phyloP scores from a whole-genome alignment of 768 basidiomycete genomes.

The Rhizopogon roseolus region DNA sequence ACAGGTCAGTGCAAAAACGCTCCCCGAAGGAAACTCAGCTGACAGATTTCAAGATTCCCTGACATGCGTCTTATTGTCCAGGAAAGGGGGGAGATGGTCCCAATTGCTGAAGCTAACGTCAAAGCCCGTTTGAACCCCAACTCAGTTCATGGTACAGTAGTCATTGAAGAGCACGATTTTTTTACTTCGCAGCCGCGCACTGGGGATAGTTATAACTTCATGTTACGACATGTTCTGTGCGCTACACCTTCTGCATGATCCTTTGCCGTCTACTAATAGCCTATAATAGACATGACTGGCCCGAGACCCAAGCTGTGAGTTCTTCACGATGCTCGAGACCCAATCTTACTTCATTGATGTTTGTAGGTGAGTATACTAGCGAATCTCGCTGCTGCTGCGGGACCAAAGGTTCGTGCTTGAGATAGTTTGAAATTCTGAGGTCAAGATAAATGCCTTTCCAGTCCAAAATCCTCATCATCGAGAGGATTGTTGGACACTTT shows the following conservation, averaged over 20 bases:
- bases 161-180: no score
- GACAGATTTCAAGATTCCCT: background rate
- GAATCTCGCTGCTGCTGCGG: background rate
- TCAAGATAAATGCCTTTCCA: no score
- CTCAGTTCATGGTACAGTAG: no score
- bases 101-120: no score
- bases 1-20: no score
- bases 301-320: conserved; percentile 5
- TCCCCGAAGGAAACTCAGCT: conserved; percentile 21
- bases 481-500: background rate
- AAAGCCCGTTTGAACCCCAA: no score
- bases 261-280: background rate
- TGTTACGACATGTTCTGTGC: conserved; percentile 3
- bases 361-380: background rate
- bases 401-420: background rate
- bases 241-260: background rate
- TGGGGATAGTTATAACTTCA: background rate
- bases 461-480: conserved; percentile 3
- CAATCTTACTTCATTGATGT: background rate
- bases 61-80: conserved; percentile 27
- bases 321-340: background rate
- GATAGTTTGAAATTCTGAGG: background rate
- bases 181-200: no score
- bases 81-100: conserved; percentile 31
- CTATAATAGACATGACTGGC: no score